Percentiles rank a stretch among this genome's conserved stretches.
phyloP scores from a whole-genome alignment of 2,329 filamentous ascomycete species.

The Leptographium wingfieldii region DNA sequence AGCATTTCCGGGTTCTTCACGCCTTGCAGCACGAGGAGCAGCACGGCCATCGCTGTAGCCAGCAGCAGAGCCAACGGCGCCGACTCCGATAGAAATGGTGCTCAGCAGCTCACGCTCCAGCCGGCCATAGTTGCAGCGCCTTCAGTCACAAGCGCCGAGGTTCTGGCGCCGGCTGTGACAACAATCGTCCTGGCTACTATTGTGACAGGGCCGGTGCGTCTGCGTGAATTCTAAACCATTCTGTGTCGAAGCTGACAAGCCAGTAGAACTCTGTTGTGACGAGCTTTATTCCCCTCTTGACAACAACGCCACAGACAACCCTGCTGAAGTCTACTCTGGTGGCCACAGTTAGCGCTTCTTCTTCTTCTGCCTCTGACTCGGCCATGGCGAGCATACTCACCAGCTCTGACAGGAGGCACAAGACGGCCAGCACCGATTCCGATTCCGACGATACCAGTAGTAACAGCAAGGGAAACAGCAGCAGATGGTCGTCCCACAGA shows the following conservation, averaged over 20 bases:
- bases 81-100: constrained; percentile 3
- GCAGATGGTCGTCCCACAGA: neutral
- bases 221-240: neutral
- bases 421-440: constrained; percentile 2
- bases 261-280: constrained; percentile 5
- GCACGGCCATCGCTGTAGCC: neutral
- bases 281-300: constrained; percentile 9
- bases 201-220: neutral
- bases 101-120: neutral
- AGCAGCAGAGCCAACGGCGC: neutral
- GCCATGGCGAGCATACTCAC: neutral
- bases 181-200: neutral
- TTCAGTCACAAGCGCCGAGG: neutral
- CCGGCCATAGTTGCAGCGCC: neutral
- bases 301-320: neutral
- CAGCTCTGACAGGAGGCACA: constrained; percentile 2
- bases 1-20: neutral
- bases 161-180: neutral
- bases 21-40: neutral
- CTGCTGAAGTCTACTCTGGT: neutral
- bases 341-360: neutral
- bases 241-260: neutral
- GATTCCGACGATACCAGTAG: neutral
- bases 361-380: neutral
- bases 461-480: constrained; percentile 2